Conservation (phyloP, 73 alveolate genomes). For the Paramecium tetraurelia region DNA sequence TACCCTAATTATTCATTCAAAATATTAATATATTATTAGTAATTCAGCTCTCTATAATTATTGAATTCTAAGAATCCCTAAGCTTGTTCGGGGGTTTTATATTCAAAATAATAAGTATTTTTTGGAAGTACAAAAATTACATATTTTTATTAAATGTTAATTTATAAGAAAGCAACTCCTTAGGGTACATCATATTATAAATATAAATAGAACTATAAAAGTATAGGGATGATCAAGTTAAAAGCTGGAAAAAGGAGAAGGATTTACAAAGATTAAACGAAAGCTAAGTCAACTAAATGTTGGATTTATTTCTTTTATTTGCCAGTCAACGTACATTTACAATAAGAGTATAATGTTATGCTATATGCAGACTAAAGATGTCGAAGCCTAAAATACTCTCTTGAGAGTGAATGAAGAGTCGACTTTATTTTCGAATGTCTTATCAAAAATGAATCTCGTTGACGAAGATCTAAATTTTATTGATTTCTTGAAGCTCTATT, state of each 20-base stretch:
- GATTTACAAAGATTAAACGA: neutral
- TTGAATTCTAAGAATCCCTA: neutral
- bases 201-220: neutral
- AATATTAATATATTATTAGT: neutral
- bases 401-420: constrained; percentile 17
- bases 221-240: neutral
- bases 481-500: neutral
- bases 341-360: neutral
- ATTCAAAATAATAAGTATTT: neutral
- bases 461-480: neutral
- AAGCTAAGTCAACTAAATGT: neutral
- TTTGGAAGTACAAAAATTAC: neutral
- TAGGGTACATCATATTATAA: neutral
- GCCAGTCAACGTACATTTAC: constrained; percentile 13
- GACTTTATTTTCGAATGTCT: neutral
- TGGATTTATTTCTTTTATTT: constrained; percentile 1
- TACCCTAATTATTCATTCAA: neutral
- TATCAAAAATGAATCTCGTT: neutral
- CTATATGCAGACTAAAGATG: neutral
- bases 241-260: neutral
- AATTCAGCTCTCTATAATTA: neutral
- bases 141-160: neutral
- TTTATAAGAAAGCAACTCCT: constrained; percentile 1
- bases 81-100: neutral
- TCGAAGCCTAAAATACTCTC: neutral